Conservation (phyloP, 371 early-diverging fungal species). For the Actinomortierella wolfii region DNA sequence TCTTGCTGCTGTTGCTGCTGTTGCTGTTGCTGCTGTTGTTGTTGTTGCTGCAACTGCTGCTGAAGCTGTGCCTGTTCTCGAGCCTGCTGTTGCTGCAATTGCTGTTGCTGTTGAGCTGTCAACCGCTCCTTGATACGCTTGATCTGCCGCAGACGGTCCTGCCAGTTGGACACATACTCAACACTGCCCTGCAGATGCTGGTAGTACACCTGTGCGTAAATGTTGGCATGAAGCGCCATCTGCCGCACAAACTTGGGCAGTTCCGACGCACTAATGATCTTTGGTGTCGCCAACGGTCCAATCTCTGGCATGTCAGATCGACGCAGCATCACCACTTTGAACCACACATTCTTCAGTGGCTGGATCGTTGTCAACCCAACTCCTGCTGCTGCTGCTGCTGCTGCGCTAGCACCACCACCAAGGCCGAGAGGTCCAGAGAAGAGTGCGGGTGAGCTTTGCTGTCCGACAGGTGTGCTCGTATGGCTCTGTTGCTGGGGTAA, state of each 20-base stretch:
- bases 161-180: slow-evolving; percentile 85
- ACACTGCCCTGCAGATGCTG: slow-evolving; percentile 54
- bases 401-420: not conserved
- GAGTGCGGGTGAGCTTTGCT: slow-evolving; percentile 3
- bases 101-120: not conserved
- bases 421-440: slow-evolving; percentile 2
- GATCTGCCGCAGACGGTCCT: slow-evolving; percentile 86
- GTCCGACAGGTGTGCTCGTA: not conserved
- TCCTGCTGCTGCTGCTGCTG: not conserved
- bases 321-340: slow-evolving; percentile 71
- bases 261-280: slow-evolving; percentile 79
- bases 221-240: slow-evolving; percentile 87
- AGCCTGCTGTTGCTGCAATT: slow-evolving; percentile 2
- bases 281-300: slow-evolving; percentile 80
- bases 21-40: too few species aligned
- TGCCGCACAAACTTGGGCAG: slow-evolving; percentile 84
- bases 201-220: slow-evolving; percentile 85
- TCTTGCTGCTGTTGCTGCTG: too few species aligned
- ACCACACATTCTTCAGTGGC: slow-evolving; percentile 57
- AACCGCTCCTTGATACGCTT: slow-evolving; percentile 71
- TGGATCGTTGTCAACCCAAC: slow-evolving; percentile 2
- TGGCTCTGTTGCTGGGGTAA: not conserved
- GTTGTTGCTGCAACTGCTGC: not conserved
- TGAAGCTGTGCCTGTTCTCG: not conserved
- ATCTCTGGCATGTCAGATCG: slow-evolving; percentile 84